These are phyloP conservation scores for Calcarisporium arbuscula DNA, from an alignment of 2,329 filamentous ascomycete species.

Conservation along the genomic window DNA sequence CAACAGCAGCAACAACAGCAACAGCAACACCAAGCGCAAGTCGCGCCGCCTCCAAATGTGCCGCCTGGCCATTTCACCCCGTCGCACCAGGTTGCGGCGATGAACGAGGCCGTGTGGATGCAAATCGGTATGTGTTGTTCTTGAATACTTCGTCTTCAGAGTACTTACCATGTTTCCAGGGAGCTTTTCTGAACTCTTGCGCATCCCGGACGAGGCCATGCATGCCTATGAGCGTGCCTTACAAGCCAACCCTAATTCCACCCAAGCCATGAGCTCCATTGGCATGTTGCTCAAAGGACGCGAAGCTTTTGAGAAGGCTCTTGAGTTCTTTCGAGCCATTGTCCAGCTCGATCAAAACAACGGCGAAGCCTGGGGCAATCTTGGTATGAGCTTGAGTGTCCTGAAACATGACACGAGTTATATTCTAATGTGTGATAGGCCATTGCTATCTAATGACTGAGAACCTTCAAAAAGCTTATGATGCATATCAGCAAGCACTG, in stretches of 20 bases:
- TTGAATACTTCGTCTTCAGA: not conserved
- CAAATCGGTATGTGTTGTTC: constrained; percentile 66
- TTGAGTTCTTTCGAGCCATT: constrained; percentile 88
- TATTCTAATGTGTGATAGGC: constrained; percentile 43
- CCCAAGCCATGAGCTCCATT: constrained; percentile 89
- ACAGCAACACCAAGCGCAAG: constrained; percentile 51
- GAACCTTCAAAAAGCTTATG: constrained; percentile 92
- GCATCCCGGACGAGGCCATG: constrained; percentile 83
- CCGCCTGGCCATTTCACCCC: constrained; percentile 55
- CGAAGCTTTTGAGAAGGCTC: constrained; percentile 88
- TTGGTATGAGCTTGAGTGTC: constrained; percentile 56
- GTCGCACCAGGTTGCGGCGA: constrained; percentile 66
- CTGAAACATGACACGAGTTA: not conserved
- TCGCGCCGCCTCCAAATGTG: constrained; percentile 47
- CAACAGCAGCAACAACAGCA: constrained; percentile 50
- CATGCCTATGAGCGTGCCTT: constrained; percentile 86
- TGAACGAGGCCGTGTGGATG: constrained; percentile 88
- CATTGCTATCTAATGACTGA: constrained; percentile 99
- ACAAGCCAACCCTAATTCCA: constrained; percentile 79
- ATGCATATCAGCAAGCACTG: constrained; percentile 90
- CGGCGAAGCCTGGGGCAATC: constrained; percentile 92
- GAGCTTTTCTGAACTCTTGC: constrained; percentile 78
- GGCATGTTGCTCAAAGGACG: constrained; percentile 85
- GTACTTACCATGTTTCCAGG: constrained; percentile 45
- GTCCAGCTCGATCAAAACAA: constrained; percentile 83